A percentile compares a stretch with the other conserved stretches of the same genome.
Conservation (phyloP, 1,284 basidiomycete genomes). For the Cerioporus squamosus region DNA sequence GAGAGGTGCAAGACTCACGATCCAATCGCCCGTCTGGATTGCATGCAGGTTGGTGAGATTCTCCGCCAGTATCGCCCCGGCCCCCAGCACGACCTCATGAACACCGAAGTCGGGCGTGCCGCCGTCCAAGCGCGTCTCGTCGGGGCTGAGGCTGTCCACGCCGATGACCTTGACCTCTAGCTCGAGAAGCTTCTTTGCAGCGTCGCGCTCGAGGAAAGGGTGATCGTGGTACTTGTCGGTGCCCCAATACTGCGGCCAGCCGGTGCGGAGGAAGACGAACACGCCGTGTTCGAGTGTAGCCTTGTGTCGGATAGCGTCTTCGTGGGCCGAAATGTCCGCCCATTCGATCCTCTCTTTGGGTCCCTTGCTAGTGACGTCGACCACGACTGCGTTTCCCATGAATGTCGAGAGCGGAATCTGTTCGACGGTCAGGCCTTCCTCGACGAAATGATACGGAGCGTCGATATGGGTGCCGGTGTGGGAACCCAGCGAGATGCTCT, state of each 20-base stretch:
- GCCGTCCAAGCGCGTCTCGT: constrained; percentile 52
- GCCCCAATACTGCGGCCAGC: constrained; percentile 48
- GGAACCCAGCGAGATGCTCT: constrained; percentile 53
- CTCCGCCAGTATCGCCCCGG: constrained; percentile 66
- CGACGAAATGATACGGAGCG: constrained; percentile 72
- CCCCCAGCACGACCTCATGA: constrained; percentile 61
- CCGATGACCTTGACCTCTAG: constrained; percentile 60
- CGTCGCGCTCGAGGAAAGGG: constrained; percentile 61
- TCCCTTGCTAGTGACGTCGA: constrained; percentile 48
- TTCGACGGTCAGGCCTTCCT: constrained; percentile 56
- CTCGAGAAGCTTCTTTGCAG: constrained; percentile 51
- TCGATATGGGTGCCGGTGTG: constrained; percentile 77
- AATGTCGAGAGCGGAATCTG: constrained; percentile 55
- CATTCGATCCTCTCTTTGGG: constrained; percentile 55
- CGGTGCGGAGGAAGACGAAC: constrained; percentile 35
- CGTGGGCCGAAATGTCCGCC: constrained; percentile 46
- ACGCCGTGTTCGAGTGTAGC: constrained; percentile 23
- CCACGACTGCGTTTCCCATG: constrained; percentile 52
- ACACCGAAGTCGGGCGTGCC: constrained; percentile 45
- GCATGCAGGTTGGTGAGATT: constrained; percentile 59
- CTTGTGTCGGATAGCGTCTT: constrained; percentile 26
- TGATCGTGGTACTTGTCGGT: constrained; percentile 59
- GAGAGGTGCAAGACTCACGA: constrained; percentile 61
- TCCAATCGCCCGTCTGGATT: constrained; percentile 43
- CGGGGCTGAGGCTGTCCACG: constrained; percentile 66